These are phyloP conservation scores for Fusarium foetens DNA, from an alignment of 2,329 filamentous ascomycete genomes.

Conservation along the genomic window DNA sequence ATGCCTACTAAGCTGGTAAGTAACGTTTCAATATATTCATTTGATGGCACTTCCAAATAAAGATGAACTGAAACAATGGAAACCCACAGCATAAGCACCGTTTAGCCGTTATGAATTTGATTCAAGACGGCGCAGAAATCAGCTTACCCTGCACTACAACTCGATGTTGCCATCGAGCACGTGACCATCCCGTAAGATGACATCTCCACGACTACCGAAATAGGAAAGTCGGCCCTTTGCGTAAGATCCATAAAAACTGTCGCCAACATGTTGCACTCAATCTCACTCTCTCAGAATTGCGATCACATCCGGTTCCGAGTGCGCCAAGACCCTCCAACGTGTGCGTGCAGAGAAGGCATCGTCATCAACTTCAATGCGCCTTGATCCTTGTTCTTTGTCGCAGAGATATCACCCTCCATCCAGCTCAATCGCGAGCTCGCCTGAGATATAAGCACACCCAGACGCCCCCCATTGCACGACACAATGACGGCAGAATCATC, in stretches of 20 bases:
- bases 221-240: conserved; percentile 11
- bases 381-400: background rate
- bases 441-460: background rate
- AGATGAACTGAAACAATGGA: background rate
- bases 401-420: background rate
- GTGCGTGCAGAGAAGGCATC: background rate
- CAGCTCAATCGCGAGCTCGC: background rate
- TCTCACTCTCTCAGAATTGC: background rate
- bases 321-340: background rate
- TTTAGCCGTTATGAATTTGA: background rate
- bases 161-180: fast-evolving
- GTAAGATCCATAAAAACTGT: conserved; percentile 29
- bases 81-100: background rate
- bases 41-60: background rate
- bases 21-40: fast-evolving
- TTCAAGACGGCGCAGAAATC: background rate
- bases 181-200: background rate
- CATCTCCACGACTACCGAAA: conserved; percentile 1
- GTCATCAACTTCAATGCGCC: background rate
- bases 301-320: background rate
- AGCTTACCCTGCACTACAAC: conserved; percentile 22
- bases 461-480: background rate
- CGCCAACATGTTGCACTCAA: background rate
- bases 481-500: conserved; percentile 24
- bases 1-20: background rate